Evolutionary conservation across 768 basidiomycete species (phyloP).

Genomic region (Hericium alpestre): DNA sequence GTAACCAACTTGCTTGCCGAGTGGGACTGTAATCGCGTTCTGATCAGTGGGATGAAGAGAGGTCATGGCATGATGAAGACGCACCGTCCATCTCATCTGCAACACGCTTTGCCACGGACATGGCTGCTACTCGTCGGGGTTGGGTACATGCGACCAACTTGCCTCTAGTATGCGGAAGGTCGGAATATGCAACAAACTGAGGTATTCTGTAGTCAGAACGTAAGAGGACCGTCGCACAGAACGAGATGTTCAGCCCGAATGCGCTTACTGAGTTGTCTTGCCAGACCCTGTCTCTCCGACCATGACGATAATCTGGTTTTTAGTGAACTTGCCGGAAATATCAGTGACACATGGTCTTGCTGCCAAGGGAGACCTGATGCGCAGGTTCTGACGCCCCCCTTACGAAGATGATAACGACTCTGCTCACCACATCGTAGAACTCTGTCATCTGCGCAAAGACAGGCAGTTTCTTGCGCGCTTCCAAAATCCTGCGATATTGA

Average conservation of each 20-base stretch:
- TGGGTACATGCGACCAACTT: constrained; percentile 96
- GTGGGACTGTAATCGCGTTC: constrained; percentile 45
- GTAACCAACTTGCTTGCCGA: constrained; percentile 94
- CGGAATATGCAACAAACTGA: constrained; percentile 90
- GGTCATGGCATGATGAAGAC: constrained; percentile 17
- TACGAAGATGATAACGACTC: constrained; percentile 1
- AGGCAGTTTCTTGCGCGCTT: constrained; percentile 77
- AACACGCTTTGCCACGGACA: constrained; percentile 97
- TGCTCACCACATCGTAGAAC: constrained; percentile 78
- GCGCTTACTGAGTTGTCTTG: constrained; percentile 83
- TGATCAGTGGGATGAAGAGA: background rate
- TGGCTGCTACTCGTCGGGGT: constrained; percentile 90
- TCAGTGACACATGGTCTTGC: constrained; percentile 17
- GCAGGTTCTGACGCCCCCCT: constrained; percentile 22
- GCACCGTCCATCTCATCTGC: constrained; percentile 98
- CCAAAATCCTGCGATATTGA: constrained; percentile 80
- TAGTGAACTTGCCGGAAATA: constrained; percentile 41
- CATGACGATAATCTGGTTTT: constrained; percentile 82
- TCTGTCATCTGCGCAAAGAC: constrained; percentile 90
- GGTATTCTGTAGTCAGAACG: constrained; percentile 59
- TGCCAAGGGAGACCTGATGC: constrained; percentile 12
- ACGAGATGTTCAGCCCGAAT: background rate
- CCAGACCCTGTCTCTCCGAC: constrained; percentile 93
- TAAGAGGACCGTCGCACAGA: background rate
- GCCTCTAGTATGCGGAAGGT: constrained; percentile 80